phyloP scores from a whole-genome alignment of 345 rosid genomes.

The Euphorbia peplus region DNA sequence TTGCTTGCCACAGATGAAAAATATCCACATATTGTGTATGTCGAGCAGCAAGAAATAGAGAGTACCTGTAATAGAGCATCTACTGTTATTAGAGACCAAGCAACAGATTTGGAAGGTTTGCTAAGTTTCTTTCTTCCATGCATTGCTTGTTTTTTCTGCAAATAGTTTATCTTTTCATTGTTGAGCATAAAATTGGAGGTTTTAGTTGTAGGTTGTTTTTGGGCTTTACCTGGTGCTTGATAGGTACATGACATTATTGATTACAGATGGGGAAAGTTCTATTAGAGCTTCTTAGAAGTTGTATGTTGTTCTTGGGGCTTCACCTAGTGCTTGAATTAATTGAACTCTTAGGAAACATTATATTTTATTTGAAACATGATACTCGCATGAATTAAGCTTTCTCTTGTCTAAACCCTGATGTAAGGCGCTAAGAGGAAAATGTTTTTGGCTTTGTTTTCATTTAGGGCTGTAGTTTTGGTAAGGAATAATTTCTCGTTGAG shows the following conservation, averaged over 20 bases:
- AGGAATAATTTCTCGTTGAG: background rate
- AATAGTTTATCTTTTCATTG: background rate
- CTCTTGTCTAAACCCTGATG: background rate
- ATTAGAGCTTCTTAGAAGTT: no score
- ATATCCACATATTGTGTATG: constrained; percentile 76
- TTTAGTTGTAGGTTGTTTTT: background rate
- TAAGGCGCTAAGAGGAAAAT: background rate
- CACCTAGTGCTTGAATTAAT: no score
- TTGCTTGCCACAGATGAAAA: constrained; percentile 56
- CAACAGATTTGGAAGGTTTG: constrained; percentile 74
- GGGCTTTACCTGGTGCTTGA: background rate
- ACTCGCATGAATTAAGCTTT: background rate
- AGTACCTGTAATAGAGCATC: constrained; percentile 24
- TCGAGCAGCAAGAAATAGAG: constrained; percentile 38
- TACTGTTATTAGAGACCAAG: constrained; percentile 34
- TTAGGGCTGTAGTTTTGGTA: background rate
- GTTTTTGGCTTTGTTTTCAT: background rate
- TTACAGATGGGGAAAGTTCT: background rate
- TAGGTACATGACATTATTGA: background rate
- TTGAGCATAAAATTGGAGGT: background rate
- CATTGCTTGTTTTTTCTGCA: constrained; percentile 6
- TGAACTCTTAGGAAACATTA: background rate
- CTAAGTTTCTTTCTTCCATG: constrained; percentile 12
- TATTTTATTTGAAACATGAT: background rate
- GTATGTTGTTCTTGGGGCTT: no score